Percentiles rank a stretch among this genome's conserved stretches.
These are phyloP conservation scores for Fusarium hainanense DNA, from an alignment of 2,329 filamentous ascomycete species.

Conservation along the genomic window DNA sequence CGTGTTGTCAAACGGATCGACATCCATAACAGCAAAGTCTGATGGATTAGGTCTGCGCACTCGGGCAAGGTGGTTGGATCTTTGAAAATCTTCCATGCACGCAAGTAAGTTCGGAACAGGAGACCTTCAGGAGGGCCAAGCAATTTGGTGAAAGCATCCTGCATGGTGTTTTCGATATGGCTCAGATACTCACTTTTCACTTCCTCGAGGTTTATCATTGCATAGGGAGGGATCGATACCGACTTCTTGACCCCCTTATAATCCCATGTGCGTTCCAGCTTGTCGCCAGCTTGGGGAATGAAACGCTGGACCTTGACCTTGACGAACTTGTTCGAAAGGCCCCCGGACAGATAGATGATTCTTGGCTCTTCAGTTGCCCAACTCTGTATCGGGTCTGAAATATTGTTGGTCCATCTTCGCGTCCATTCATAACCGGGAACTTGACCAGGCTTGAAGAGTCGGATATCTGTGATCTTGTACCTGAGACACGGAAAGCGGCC, in stretches of 20 bases:
- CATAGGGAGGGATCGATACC: conserved; percentile 66
- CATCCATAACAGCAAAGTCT: conserved; percentile 68
- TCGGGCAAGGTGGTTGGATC: conserved; percentile 50
- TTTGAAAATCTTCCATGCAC: conserved; percentile 55
- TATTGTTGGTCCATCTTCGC: conserved; percentile 66
- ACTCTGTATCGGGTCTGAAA: conserved; percentile 64
- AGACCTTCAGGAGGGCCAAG: conserved; percentile 51
- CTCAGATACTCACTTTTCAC: conserved; percentile 60
- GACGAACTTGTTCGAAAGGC: conserved; percentile 62
- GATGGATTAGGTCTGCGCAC: conserved; percentile 59
- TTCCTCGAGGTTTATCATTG: conserved; percentile 65
- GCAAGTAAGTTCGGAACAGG: conserved; percentile 61
- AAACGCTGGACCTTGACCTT: conserved; percentile 65
- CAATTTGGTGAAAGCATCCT: conserved; percentile 59
- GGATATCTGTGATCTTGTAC: conserved; percentile 70
- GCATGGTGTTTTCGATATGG: conserved; percentile 62
- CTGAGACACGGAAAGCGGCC: conserved; percentile 67
- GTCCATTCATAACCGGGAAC: conserved; percentile 71
- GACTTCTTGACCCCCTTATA: conserved; percentile 58
- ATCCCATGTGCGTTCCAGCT: conserved; percentile 65
- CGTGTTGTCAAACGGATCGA: conserved; percentile 70
- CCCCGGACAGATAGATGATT: conserved; percentile 64
- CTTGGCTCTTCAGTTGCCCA: conserved; percentile 66
- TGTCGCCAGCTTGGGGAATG: conserved; percentile 65
- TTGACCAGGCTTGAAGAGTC: conserved; percentile 68